Evolutionary conservation across 2,329 filamentous ascomycete genomes (phyloP).

Genomic region (Colletotrichum graminicola): DNA sequence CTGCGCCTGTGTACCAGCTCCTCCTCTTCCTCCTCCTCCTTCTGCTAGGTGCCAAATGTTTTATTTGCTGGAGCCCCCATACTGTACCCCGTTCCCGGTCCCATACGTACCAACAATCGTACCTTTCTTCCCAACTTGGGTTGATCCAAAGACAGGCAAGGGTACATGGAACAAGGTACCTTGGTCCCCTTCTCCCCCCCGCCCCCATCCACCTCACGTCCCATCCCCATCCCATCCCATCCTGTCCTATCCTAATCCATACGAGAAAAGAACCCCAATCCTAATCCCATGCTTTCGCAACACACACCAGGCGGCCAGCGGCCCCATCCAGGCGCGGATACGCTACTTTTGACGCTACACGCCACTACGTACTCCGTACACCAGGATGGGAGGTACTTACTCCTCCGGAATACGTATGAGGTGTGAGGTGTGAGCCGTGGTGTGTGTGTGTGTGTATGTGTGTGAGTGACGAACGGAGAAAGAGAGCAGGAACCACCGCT

Average conservation of each 20-base stretch:
- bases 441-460: not conserved
- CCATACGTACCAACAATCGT: not conserved
- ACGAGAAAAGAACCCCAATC: conserved; percentile 1
- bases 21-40: not conserved
- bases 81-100: not conserved
- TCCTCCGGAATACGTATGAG: conserved; percentile 3
- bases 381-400: conserved; percentile 9
- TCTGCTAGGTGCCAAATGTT: not conserved
- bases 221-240: conserved; percentile 12
- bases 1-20: not conserved
- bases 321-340: conserved; percentile 7
- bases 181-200: conserved; percentile 20
- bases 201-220: conserved; percentile 6
- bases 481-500: conserved; percentile 18
- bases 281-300: conserved; percentile 17
- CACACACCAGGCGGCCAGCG: conserved; percentile 7
- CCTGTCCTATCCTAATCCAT: conserved; percentile 10
- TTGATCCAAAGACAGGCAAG: conserved; percentile 6
- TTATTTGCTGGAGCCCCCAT: conserved; percentile 12
- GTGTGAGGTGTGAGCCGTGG: not conserved
- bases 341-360: conserved; percentile 11
- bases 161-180: conserved; percentile 23
- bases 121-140: conserved; percentile 2
- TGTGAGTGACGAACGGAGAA: conserved; percentile 9
- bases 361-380: not conserved